phyloP scores from a whole-genome alignment of 1,284 basidiomycete genomes.

The Phylloboletellus chloephorus region DNA sequence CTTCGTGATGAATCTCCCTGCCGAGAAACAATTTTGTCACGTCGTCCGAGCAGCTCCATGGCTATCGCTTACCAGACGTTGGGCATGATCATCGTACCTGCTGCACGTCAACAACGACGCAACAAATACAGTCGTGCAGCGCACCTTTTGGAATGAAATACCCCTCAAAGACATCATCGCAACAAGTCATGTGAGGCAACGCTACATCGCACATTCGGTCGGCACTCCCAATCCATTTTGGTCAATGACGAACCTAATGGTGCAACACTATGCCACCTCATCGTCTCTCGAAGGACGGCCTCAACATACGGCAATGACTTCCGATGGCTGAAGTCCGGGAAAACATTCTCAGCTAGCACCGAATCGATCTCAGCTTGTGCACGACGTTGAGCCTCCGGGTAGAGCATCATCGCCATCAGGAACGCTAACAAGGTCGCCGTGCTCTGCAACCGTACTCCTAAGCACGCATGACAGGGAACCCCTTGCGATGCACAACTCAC shows the following conservation, averaged over 20 bases:
- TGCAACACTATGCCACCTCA: conserved; percentile 32
- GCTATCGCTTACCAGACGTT: conserved; percentile 29
- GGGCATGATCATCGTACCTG: conserved; percentile 28
- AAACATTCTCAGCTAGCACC: conserved; percentile 14
- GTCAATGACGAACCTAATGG: conserved; percentile 23
- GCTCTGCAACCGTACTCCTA: conserved; percentile 19
- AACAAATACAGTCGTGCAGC: not conserved
- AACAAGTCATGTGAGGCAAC: conserved; percentile 26
- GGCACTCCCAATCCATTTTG: conserved; percentile 1
- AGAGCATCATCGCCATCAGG: conserved; percentile 30
- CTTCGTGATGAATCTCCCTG: conserved; percentile 31
- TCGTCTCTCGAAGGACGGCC: conserved; percentile 29
- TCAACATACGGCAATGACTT: conserved; percentile 29
- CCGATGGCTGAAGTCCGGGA: conserved; percentile 28
- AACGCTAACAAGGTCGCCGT: conserved; percentile 23
- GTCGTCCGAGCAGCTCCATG: not conserved
- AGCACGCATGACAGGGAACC: not conserved
- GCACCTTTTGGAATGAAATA: conserved; percentile 32
- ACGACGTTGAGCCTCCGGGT: conserved; percentile 27
- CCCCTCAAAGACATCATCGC: conserved; percentile 30
- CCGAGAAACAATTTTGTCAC: not conserved
- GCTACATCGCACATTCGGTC: conserved; percentile 15
- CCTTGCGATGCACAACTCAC: conserved; percentile 9
- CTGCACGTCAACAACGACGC: conserved; percentile 2
- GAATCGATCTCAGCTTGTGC: conserved; percentile 32